Evolutionary conservation across 768 basidiomycete species (phyloP).

Genomic region (Termitomyces sp.): DNA sequence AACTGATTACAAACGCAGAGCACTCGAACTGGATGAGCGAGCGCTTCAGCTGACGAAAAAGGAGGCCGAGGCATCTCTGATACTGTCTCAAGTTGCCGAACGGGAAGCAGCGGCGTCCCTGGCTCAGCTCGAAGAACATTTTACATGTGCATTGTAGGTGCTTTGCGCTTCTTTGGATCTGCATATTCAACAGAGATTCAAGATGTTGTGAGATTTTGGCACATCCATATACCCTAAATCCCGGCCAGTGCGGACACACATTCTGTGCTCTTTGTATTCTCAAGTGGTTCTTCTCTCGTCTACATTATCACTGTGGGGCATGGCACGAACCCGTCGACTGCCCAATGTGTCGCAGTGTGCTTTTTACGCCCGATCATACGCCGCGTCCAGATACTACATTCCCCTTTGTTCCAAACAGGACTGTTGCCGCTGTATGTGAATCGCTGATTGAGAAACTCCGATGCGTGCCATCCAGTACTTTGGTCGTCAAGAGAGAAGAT

Average conservation of each 20-base stretch:
- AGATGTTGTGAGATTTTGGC: constrained; percentile 70
- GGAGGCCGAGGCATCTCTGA: constrained; percentile 37
- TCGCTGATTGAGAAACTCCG: constrained; percentile 50
- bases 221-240: constrained; percentile 53
- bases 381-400: constrained; percentile 51
- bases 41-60: constrained; percentile 32
- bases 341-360: constrained; percentile 57
- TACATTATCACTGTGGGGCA: constrained; percentile 57
- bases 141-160: constrained; percentile 61
- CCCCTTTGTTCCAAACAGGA: constrained; percentile 63
- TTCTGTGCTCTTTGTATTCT: constrained; percentile 67
- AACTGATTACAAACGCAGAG: constrained; percentile 33
- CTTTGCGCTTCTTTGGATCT: neutral
- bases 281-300: constrained; percentile 65
- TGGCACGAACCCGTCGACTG: constrained; percentile 71
- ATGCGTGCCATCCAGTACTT: constrained; percentile 27
- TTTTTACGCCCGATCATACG: constrained; percentile 48
- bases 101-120: constrained; percentile 40
- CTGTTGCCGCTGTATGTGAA: constrained; percentile 47
- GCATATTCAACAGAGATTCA: neutral
- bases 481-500: constrained; percentile 40
- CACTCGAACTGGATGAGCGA: constrained; percentile 38
- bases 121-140: constrained; percentile 56
- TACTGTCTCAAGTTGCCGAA: constrained; percentile 40
- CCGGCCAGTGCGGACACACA: constrained; percentile 60